phyloP scores from a whole-genome alignment of 176 grass and related monocot species.

The Musa troglodytarum region DNA sequence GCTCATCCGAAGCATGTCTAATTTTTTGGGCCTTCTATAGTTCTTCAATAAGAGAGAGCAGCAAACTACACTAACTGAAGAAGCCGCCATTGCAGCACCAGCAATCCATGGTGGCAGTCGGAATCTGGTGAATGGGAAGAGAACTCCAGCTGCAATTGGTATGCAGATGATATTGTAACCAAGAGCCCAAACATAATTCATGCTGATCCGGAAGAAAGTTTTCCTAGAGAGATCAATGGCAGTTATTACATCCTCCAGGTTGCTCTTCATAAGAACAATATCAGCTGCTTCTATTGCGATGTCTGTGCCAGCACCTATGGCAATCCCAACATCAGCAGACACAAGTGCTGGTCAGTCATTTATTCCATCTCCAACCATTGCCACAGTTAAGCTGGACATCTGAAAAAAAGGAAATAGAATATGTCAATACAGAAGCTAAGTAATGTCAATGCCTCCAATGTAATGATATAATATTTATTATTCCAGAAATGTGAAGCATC shows the following conservation, averaged over 20 bases:
- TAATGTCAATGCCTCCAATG: neutral
- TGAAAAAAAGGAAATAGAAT: slow-evolving; percentile 11
- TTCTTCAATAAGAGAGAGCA: slow-evolving; percentile 80
- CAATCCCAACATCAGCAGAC: slow-evolving; percentile 70
- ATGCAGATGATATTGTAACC: slow-evolving; percentile 89
- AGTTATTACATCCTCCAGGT: slow-evolving; percentile 84
- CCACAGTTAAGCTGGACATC: slow-evolving; percentile 59
- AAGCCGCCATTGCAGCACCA: slow-evolving; percentile 87
- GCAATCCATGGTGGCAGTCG: slow-evolving; percentile 85
- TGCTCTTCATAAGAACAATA: slow-evolving; percentile 96
- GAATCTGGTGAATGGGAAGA: slow-evolving; percentile 68
- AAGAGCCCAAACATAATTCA: slow-evolving; percentile 94
- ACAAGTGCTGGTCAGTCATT: slow-evolving; percentile 88
- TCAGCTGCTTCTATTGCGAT: slow-evolving; percentile 92
- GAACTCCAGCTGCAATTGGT: slow-evolving; percentile 59
- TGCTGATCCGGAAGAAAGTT: slow-evolving; percentile 73
- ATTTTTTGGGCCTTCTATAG: slow-evolving; percentile 60
- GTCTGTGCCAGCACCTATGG: slow-evolving; percentile 80
- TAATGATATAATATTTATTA: neutral
- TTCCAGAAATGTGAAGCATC: neutral
- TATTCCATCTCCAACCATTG: slow-evolving; percentile 92
- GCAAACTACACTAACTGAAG: slow-evolving; percentile 81
- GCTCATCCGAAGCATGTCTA: slow-evolving; percentile 26
- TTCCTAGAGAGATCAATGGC: slow-evolving; percentile 93
- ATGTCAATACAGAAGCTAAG: neutral